Conservation (phyloP, 2,329 filamentous ascomycete species). For the Colletotrichum agaves region DNA sequence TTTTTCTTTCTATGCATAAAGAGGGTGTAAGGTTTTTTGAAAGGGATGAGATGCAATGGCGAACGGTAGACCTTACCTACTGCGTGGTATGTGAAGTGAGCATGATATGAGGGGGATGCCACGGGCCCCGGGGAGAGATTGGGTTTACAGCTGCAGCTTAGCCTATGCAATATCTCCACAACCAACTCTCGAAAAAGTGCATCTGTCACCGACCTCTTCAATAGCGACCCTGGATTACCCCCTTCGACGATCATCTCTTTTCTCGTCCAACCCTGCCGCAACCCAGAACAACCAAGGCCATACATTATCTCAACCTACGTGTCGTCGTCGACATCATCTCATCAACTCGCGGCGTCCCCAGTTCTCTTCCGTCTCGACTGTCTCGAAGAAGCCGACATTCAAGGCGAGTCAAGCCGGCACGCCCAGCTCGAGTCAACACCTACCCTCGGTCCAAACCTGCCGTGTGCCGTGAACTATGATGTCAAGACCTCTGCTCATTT, state of each 20-base stretch:
- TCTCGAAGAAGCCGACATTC: neutral
- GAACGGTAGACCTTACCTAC: neutral
- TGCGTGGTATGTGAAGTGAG: neutral
- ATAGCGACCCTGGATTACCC: neutral
- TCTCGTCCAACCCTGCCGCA: slow-evolving; percentile 6
- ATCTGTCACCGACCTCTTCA: neutral
- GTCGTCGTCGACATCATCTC: neutral
- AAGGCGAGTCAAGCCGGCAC: slow-evolving; percentile 6
- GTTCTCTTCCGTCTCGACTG: neutral
- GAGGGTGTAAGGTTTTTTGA: neutral
- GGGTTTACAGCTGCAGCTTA: neutral
- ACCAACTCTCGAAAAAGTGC: neutral
- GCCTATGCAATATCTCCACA: neutral
- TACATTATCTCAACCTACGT: neutral
- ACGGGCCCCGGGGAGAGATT: neutral
- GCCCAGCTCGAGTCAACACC: neutral
- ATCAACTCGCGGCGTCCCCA: slow-evolving; percentile 1
- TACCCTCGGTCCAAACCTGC: neutral
- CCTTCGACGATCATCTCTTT: slow-evolving; percentile 2
- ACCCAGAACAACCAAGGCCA: neutral
- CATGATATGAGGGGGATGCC: neutral
- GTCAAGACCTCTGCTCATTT: neutral
- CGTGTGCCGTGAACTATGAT: neutral
- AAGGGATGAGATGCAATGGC: neutral
- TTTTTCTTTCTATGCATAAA: neutral